These are phyloP conservation scores for Bolboschoenus planiculmis DNA, from an alignment of 176 grass and related monocot species.

Conservation along the genomic window DNA sequence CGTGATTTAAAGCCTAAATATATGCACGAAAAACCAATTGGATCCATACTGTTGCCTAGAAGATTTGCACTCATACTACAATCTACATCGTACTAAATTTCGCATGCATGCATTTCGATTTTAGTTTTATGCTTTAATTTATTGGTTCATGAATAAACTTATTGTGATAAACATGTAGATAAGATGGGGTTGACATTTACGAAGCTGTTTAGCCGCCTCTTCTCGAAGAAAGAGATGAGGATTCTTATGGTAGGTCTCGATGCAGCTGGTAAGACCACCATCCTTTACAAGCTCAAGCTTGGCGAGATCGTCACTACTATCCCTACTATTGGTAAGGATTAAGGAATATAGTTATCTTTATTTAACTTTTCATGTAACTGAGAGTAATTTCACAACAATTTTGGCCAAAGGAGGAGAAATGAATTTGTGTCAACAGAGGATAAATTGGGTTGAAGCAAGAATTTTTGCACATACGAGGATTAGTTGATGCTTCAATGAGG, in stretches of 20 bases:
- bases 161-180: neutral
- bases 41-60: neutral
- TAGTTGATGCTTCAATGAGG: neutral
- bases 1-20: neutral
- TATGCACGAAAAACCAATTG: neutral
- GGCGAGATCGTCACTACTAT: conserved; percentile 83
- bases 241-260: conserved; percentile 81
- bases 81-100: neutral
- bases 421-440: neutral
- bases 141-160: neutral
- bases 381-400: neutral
- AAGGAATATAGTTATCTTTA: neutral
- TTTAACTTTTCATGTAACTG: neutral
- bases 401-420: neutral
- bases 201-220: conserved; percentile 72
- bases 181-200: conserved; percentile 71
- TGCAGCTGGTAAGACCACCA: conserved; percentile 77
- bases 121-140: neutral
- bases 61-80: neutral
- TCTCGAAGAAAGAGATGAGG: conserved; percentile 75
- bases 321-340: conserved; percentile 60
- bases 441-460: neutral
- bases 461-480: neutral
- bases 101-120: neutral
- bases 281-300: conserved; percentile 82